phyloP scores from a whole-genome alignment of 2,329 filamentous ascomycete genomes.

The Intubia oerlemansii region DNA sequence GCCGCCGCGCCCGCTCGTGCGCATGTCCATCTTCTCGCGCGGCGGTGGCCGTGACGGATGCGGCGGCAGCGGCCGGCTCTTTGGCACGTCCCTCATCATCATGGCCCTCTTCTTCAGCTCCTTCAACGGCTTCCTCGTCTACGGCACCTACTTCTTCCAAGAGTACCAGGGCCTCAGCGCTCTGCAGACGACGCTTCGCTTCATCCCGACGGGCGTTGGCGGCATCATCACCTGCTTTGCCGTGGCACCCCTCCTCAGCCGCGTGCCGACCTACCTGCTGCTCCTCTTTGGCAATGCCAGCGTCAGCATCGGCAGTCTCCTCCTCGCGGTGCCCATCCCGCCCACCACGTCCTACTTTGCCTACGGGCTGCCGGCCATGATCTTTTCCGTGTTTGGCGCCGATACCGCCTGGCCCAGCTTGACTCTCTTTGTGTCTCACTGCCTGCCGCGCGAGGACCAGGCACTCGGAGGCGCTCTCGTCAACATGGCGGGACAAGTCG shows the following conservation, averaged over 20 bases:
- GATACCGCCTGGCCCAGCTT: conserved; percentile 46
- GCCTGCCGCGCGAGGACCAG: conserved; percentile 40
- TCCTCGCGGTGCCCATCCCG: conserved; percentile 42
- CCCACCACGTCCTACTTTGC: conserved; percentile 41
- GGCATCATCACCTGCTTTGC: conserved; percentile 35
- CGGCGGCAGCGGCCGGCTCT: conserved; percentile 16
- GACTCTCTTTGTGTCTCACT: conserved; percentile 42
- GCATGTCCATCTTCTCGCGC: conserved; percentile 36
- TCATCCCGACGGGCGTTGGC: conserved; percentile 41
- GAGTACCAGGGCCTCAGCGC: conserved; percentile 39
- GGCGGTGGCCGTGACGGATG: too few relatives aligned
- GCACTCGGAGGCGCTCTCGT: conserved; percentile 46
- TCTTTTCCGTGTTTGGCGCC: conserved; percentile 41
- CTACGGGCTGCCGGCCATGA: conserved; percentile 43
- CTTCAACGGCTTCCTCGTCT: conserved; percentile 49
- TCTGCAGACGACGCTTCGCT: conserved; percentile 46
- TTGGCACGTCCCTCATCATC: conserved; percentile 40
- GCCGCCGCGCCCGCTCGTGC: conserved; percentile 35
- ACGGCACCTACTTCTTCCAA: conserved; percentile 50
- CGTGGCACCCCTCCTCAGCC: conserved; percentile 31
- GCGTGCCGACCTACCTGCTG: conserved; percentile 35
- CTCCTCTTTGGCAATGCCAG: conserved; percentile 34
- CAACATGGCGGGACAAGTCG: conserved; percentile 43
- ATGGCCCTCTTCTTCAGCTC: conserved; percentile 45
- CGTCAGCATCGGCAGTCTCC: conserved; percentile 24